phyloP scores from a whole-genome alignment of 208 protist species.

The Herpetomonas samuelpessoai region DNA sequence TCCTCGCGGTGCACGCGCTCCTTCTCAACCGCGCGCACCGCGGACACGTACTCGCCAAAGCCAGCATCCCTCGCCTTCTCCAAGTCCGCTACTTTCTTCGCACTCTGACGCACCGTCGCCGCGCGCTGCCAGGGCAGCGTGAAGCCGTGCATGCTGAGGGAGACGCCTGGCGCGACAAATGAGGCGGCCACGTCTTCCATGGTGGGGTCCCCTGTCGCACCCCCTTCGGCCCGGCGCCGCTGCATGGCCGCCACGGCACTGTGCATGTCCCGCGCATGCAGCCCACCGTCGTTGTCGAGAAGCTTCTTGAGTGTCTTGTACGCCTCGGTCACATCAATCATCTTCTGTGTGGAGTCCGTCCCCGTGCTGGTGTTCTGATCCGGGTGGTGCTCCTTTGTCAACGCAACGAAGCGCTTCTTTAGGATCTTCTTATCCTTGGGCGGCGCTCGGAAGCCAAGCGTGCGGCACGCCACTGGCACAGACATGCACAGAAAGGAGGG shows the following conservation, averaged over 20 bases:
- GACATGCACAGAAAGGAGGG: constrained; percentile 30
- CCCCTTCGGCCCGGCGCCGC: no score
- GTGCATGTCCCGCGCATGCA: background rate
- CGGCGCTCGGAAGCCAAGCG: constrained; percentile 54
- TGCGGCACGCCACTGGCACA: constrained; percentile 51
- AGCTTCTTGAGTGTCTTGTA: constrained; percentile 63
- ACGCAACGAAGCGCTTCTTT: constrained; percentile 62
- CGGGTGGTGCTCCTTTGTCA: constrained; percentile 73
- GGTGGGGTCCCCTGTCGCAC: background rate
- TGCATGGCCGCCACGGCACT: background rate
- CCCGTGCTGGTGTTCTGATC: constrained; percentile 44
- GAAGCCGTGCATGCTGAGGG: constrained; percentile 56
- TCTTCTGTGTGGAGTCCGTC: constrained; percentile 35
- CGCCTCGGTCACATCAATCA: constrained; percentile 67
- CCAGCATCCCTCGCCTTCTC: constrained; percentile 10
- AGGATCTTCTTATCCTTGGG: constrained; percentile 54
- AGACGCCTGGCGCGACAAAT: constrained; percentile 55
- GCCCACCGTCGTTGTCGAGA: constrained; percentile 33
- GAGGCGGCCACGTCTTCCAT: constrained; percentile 37
- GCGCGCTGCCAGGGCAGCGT: constrained; percentile 71
- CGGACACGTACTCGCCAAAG: constrained; percentile 38
- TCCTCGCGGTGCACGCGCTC: constrained; percentile 28
- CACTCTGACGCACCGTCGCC: constrained; percentile 16
- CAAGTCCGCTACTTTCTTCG: constrained; percentile 27
- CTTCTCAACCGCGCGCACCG: constrained; percentile 33